These are phyloP conservation scores for Curvularia eragrostidis DNA, from an alignment of 2,329 filamentous ascomycete genomes.

Conservation along the genomic window DNA sequence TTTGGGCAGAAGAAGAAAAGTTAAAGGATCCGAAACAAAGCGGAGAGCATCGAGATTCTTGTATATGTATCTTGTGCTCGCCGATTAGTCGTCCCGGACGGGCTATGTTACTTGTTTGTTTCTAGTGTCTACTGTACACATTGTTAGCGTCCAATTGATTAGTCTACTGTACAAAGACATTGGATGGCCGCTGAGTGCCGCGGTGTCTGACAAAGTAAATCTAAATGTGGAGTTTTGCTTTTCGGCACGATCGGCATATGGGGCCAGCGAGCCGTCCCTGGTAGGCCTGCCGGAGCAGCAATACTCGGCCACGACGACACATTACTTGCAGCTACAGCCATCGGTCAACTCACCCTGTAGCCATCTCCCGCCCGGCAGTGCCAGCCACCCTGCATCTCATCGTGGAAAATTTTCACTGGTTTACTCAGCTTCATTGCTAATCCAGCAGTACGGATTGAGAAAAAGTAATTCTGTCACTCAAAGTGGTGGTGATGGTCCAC, in stretches of 20 bases:
- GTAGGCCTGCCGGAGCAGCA: conserved; percentile 3
- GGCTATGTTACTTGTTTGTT: not conserved
- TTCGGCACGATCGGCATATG: conserved; percentile 5
- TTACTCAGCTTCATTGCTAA: not conserved
- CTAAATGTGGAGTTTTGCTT: conserved; percentile 12
- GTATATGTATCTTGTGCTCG: conserved; percentile 12
- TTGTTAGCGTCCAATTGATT: conserved; percentile 7
- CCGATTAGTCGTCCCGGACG: not conserved
- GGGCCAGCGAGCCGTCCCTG: conserved; percentile 11
- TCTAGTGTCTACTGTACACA: not conserved
- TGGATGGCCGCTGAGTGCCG: conserved; percentile 1
- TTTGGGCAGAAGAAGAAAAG: conserved; percentile 8
- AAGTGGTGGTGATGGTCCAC: not conserved
- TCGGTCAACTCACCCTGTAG: not conserved
- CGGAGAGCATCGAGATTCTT: conserved; percentile 9
- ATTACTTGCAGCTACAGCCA: not conserved
- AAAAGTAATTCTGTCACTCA: not conserved
- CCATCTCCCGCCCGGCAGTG: not conserved
- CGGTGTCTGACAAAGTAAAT: conserved; percentile 5
- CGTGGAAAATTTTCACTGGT: not conserved
- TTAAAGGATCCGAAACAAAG: conserved; percentile 2
- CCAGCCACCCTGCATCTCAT: not conserved
- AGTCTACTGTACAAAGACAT: not conserved
- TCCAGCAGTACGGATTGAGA: not conserved
- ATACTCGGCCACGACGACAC: not conserved